phyloP scores from a whole-genome alignment of 2,329 filamentous ascomycete genomes.

The Alternaria brassicae region DNA sequence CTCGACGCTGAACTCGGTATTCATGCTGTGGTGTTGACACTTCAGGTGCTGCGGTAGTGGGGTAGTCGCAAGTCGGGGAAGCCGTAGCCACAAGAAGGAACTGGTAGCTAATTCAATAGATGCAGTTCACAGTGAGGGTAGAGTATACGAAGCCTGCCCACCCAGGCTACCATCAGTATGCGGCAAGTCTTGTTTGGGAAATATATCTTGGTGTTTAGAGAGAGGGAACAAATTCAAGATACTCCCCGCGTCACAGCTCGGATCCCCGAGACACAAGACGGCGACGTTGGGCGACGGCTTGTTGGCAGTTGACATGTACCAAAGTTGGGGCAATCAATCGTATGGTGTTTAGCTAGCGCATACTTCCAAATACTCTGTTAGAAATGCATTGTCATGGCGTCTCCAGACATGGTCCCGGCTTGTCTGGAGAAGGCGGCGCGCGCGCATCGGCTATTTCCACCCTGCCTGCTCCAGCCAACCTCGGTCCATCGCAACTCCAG shows the following conservation, averaged over 20 bases:
- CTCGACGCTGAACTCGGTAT: slow-evolving; percentile 59
- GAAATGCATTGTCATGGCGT: neutral
- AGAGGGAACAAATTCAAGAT: slow-evolving; percentile 14
- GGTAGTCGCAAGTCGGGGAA: slow-evolving; percentile 9
- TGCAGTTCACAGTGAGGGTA: neutral
- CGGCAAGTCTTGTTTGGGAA: slow-evolving; percentile 16
- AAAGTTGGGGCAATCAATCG: neutral
- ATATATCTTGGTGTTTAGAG: slow-evolving; percentile 16
- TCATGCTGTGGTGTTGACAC: slow-evolving; percentile 30
- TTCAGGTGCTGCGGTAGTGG: slow-evolving; percentile 20
- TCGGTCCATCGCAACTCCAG: slow-evolving; percentile 32
- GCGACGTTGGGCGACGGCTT: neutral
- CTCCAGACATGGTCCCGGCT: neutral
- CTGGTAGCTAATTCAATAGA: neutral
- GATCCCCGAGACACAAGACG: slow-evolving; percentile 19
- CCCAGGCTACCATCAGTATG: slow-evolving; percentile 31
- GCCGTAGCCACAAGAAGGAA: neutral
- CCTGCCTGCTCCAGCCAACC: slow-evolving; percentile 25
- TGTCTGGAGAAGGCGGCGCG: slow-evolving; percentile 4
- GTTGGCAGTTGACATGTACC: neutral
- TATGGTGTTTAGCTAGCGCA: neutral
- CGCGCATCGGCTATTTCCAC: slow-evolving; percentile 6
- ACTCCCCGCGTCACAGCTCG: slow-evolving; percentile 33
- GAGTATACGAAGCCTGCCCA: slow-evolving; percentile 31
- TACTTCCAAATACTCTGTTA: neutral